Percentiles rank a stretch among this genome's conserved stretches.
These are phyloP conservation scores for Lyophyllum semitale DNA, from an alignment of 768 basidiomycete genomes.

Conservation along the genomic window DNA sequence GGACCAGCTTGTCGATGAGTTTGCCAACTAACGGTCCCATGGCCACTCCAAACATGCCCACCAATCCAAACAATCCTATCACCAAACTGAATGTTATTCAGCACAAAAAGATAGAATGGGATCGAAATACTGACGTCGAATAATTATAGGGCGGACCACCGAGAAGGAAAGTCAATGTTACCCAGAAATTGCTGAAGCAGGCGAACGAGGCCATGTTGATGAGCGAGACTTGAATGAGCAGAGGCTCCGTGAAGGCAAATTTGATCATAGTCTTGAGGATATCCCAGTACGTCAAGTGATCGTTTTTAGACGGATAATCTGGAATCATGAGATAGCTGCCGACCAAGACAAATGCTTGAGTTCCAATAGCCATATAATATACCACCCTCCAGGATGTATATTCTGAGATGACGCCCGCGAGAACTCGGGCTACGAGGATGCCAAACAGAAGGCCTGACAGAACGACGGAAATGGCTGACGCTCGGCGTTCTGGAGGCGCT, in stretches of 20 bases:
- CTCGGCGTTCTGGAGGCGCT: slow-evolving; percentile 72
- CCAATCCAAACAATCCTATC: slow-evolving; percentile 75
- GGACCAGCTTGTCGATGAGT: slow-evolving; percentile 67
- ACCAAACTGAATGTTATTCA: slow-evolving; percentile 33
- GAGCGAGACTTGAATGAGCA: slow-evolving; percentile 68
- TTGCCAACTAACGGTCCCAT: slow-evolving; percentile 71
- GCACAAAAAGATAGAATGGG: not conserved
- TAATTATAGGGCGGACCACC: slow-evolving; percentile 76
- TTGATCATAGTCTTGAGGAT: slow-evolving; percentile 79
- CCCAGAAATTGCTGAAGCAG: slow-evolving; percentile 64
- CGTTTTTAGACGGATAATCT: slow-evolving; percentile 81
- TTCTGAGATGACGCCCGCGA: slow-evolving; percentile 75
- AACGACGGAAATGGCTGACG: slow-evolving; percentile 75
- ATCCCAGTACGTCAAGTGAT: slow-evolving; percentile 60
- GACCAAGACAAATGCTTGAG: slow-evolving; percentile 60
- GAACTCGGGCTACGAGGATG: slow-evolving; percentile 70
- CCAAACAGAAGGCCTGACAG: slow-evolving; percentile 70
- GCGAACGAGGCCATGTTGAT: slow-evolving; percentile 65
- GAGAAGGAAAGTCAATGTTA: slow-evolving; percentile 80
- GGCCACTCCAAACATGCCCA: slow-evolving; percentile 72
- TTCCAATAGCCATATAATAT: slow-evolving; percentile 76
- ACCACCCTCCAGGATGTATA: slow-evolving; percentile 73
- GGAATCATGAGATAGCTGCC: slow-evolving; percentile 71
- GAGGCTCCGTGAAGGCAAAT: slow-evolving; percentile 75
- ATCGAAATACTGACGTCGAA: slow-evolving; percentile 53